These are phyloP conservation scores for Diaporthe citri DNA, from an alignment of 2,329 filamentous ascomycete species.

Conservation along the genomic window DNA sequence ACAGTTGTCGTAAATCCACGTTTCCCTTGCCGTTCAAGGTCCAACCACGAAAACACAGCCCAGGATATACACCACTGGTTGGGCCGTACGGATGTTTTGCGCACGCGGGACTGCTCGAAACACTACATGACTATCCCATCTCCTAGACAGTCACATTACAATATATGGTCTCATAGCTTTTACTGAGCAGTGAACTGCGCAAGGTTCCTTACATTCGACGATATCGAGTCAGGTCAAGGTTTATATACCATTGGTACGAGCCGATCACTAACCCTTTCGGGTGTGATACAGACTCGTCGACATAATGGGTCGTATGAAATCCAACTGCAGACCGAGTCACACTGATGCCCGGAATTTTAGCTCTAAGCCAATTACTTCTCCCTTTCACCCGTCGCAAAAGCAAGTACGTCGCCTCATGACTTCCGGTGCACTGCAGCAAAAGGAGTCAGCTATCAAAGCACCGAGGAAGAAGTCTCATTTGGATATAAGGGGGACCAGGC, in stretches of 20 bases:
- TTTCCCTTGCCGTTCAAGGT: background rate
- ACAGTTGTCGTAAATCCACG: too few relatives aligned
- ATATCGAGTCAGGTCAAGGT: background rate
- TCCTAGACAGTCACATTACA: background rate
- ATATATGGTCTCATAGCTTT: background rate
- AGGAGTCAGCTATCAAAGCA: too few relatives aligned
- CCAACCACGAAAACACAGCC: background rate
- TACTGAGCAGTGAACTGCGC: background rate
- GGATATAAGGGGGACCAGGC: too few relatives aligned
- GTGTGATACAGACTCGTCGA: background rate
- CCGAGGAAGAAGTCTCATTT: too few relatives aligned
- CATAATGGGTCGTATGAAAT: background rate
- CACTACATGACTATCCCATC: background rate
- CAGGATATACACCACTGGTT: background rate
- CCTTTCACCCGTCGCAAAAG: background rate
- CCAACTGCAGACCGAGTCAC: background rate
- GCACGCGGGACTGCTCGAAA: background rate
- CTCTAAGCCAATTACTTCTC: background rate
- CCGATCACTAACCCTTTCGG: background rate
- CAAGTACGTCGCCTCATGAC: background rate
- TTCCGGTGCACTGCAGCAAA: slow-evolving; percentile 32
- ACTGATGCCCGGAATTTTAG: background rate
- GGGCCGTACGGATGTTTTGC: too few relatives aligned
- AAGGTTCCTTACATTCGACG: background rate
- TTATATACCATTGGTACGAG: background rate